phyloP scores from a whole-genome alignment of 352 stramenopile genomes.

The Elongisporangium prolatum region DNA sequence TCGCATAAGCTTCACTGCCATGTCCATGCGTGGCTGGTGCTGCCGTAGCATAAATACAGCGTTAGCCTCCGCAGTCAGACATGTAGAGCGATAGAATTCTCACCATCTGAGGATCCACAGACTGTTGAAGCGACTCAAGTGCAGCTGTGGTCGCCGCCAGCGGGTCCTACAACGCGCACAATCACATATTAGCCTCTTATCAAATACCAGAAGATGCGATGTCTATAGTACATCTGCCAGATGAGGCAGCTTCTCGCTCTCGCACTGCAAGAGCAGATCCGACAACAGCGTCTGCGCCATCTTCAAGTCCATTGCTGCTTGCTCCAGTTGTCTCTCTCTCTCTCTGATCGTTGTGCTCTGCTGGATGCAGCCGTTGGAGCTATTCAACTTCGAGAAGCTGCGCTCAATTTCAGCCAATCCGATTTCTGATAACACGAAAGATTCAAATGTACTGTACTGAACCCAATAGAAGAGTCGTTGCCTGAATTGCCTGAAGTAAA shows the following conservation, averaged over 20 bases:
- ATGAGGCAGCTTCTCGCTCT: conserved; percentile 7
- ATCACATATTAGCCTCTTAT: no score
- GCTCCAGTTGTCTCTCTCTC: neutral
- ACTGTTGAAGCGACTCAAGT: conserved; percentile 27
- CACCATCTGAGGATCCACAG: conserved; percentile 38
- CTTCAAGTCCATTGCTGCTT: conserved; percentile 44
- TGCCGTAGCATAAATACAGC: no score
- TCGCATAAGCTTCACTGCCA: no score
- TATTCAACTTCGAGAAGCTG: no score
- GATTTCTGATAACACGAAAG: conserved; percentile 1
- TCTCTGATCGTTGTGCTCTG: no score
- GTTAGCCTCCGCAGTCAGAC: no score
- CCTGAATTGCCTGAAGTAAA: no score
- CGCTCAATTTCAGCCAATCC: neutral
- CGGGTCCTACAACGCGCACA: conserved; percentile 20
- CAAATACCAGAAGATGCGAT: neutral
- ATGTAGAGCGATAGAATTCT: no score
- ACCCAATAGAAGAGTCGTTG: neutral
- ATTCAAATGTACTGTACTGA: neutral
- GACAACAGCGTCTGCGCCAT: conserved; percentile 43
- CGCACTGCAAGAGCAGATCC: conserved; percentile 63
- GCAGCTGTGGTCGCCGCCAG: conserved; percentile 36
- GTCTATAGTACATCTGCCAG: neutral
- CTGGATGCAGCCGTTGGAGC: no score
- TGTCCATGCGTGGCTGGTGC: no score